Conservation (phyloP, 192 early-diverging fungal species). For the Gamsiella multidivaricata region DNA sequence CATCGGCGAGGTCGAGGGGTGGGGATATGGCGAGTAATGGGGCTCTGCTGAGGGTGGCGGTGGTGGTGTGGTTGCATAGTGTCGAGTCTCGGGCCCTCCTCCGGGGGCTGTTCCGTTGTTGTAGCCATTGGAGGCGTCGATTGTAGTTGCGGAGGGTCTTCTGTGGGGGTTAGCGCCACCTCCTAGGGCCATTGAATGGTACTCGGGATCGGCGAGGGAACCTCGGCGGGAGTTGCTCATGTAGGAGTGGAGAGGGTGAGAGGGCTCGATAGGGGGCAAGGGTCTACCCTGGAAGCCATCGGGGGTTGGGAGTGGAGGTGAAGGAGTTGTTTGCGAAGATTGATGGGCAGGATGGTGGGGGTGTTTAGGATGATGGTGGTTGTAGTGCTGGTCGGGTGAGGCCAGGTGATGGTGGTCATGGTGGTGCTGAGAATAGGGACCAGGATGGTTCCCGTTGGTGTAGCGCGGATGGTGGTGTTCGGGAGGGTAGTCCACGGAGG, state of each 20-base stretch:
- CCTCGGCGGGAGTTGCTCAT: slow-evolving; percentile 46
- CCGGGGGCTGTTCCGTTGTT: not conserved
- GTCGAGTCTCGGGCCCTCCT: not conserved
- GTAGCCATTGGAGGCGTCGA: slow-evolving; percentile 14
- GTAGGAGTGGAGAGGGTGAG: slow-evolving; percentile 34
- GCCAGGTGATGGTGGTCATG: slow-evolving; percentile 18
- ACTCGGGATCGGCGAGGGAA: slow-evolving; percentile 35
- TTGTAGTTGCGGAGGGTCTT: slow-evolving; percentile 8
- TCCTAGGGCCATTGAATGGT: not conserved
- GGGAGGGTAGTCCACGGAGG: slow-evolving; percentile 13
- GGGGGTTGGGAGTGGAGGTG: slow-evolving; percentile 39
- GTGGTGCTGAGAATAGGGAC: not conserved
- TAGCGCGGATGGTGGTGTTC: slow-evolving; percentile 19
- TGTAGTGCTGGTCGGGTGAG: slow-evolving; percentile 23
- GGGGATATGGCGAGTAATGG: slow-evolving; percentile 28
- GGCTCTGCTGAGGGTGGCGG: slow-evolving; percentile 19
- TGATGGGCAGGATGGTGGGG: not conserved
- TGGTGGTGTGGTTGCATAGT: slow-evolving; percentile 19
- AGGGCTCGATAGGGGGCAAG: slow-evolving; percentile 45
- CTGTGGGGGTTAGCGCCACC: slow-evolving; percentile 17
- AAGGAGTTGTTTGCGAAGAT: slow-evolving; percentile 27
- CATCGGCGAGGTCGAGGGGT: slow-evolving; percentile 48
- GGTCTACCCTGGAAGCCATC: slow-evolving; percentile 44
- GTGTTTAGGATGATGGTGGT: slow-evolving; percentile 7
- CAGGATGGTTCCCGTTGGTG: slow-evolving; percentile 19